Evolutionary conservation across 108 stramenopile species (phyloP), one percentile per base, ranked within the genome.

Genomic region (Epithemia pelagica): DNA sequence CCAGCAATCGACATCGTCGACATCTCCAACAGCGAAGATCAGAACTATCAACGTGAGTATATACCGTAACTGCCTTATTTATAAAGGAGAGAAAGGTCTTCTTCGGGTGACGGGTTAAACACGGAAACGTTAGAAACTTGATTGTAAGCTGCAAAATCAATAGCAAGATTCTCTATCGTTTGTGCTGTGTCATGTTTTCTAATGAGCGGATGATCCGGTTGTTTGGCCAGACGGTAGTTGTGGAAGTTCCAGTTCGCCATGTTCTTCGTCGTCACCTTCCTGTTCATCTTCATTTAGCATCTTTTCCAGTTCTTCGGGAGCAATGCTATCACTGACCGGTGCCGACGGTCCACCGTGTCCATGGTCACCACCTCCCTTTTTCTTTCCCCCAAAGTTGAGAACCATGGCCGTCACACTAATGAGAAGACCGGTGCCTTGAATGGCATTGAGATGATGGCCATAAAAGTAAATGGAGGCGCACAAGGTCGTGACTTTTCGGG

Each of bases 401-500:
- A 97, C 83, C 97, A 98, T 98, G 26, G 97, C 86, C 10, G 81
- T 80, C 18, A 98, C 78, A 58, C 82, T 72, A 61, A 98, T 62
- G 29, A 79, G 64, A 21, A 98, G 82, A 53, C 96, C 97, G 8
- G 75, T 65, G 0, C 68, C 65, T 81, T 98, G 97, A 0, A 83
- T 59, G 33, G 74, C 82, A 79, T 93, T 95, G 23, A 96, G 60
- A 53, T 74, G 33, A 65, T 97, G 96, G 7, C 94, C 92, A 78
- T 96, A 99, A 76, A 97, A 92, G 71, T 94, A 87, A 54, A 99
- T 96, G 51, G 89, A 91, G 51, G 93, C 91, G 32, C 96, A 82
- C 59, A 99, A 75, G 7, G 96, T 97, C 1, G 96, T 84, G 52
- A 99, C 92, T 75, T 99, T 99, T 58, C 98, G 73, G 26, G 90